A percentile compares a stretch with the other conserved stretches of the same genome.
These are phyloP conservation scores for Eucalyptus pauciflora DNA, from an alignment of 345 rosid genomes.

Conservation along the genomic window DNA sequence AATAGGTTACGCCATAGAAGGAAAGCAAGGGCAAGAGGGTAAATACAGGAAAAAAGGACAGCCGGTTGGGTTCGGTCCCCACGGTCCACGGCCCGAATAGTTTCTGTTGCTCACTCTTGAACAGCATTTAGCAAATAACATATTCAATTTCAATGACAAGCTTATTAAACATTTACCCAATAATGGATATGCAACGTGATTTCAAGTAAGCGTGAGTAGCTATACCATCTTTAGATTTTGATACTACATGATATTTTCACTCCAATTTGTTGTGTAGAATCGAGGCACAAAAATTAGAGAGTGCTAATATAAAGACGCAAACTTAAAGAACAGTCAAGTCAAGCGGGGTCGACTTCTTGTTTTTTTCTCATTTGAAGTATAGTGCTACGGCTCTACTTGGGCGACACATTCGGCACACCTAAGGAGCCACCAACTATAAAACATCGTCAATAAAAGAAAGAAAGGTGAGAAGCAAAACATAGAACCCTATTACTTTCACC, in stretches of 20 bases:
- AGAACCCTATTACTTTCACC: rapidly evolving
- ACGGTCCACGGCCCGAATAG: not conserved
- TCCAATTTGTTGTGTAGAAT: too few relatives aligned
- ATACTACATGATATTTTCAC: rapidly evolving
- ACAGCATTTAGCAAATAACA: not conserved
- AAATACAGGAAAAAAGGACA: not conserved
- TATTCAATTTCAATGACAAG: not conserved
- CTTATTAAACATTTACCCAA: not conserved
- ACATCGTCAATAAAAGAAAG: not conserved
- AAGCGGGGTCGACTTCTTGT: rapidly evolving
- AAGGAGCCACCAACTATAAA: not conserved
- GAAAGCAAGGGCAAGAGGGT: conserved; percentile 10
- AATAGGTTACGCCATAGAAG: conserved; percentile 14
- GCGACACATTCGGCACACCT: not conserved
- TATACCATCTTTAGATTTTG: not conserved
- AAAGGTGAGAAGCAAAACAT: not conserved
- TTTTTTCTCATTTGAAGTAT: not conserved
- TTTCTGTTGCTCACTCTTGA: not conserved
- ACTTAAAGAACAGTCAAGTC: rapidly evolving
- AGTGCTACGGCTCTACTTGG: not conserved
- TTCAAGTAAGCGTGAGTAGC: rapidly evolving
- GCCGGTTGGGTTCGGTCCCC: not conserved
- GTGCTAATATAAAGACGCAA: rapidly evolving
- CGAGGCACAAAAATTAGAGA: rapidly evolving
- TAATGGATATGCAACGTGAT: not conserved